Evolutionary conservation across 768 basidiomycete genomes (phyloP), one percentile per base, ranked within the genome.

Genomic region (Suillus hirtellus): DNA sequence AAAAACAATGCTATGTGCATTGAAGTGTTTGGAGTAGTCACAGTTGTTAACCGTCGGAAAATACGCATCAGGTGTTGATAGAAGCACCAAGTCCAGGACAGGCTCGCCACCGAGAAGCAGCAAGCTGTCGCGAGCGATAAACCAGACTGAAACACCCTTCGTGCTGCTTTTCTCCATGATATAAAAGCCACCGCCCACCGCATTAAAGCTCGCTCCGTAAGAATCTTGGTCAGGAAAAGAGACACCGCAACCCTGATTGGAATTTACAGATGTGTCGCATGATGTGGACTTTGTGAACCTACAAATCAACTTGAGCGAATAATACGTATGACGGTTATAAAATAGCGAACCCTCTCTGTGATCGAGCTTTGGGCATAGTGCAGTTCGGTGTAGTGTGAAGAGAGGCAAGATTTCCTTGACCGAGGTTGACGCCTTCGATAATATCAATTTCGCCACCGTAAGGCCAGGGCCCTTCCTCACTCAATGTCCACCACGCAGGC

Each of bases 401-500:
- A 1, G 87, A 83, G 2, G 78, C 81, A 12, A 82, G 76, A 67
- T 89, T 88, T 8, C 66, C 55, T 1, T 60, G 63, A 56, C 77
- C 71, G n/a, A 69, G 65, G 64, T 89, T 84, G 58, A 87, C 86
- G 60, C 86, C 86, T 74, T 88, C 86, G 24, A 87, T 80, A 61
- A 87, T 82, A 70, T 86, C 85, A 40, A 86, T 82, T 61, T 87
- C 86, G 5, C 86, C 86, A n/a, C 83, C 83, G 3, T 75, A 49
- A 0, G 88, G 87, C 87, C 87, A 89, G 6, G 82, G 84, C 0
- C 84, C 83, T 24, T 66, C 59, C 62, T 70, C 54, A 65, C 84
- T 85, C 63, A 82, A 61, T 42, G 84, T 83, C 87, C 87, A 88
- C 69, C 82, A 87, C 1, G 87, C 86, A 3, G 87, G 86, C 87